Evolutionary conservation across 495 filamentous ascomycete species (phyloP).

Genomic region (Penicillium pancosmium): DNA sequence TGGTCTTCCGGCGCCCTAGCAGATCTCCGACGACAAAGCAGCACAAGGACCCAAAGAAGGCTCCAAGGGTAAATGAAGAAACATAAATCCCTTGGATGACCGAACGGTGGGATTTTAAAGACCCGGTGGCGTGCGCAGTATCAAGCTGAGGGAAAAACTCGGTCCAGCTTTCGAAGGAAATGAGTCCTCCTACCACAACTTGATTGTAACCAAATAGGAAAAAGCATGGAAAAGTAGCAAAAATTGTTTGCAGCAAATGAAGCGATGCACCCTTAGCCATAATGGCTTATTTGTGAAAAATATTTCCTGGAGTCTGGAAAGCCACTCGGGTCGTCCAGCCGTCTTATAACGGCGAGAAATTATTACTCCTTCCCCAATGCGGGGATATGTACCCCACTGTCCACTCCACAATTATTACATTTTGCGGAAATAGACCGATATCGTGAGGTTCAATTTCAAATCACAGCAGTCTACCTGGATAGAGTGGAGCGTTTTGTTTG

Average conservation of each 20-base stretch:
- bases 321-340: not conserved
- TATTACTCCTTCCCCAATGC: not conserved
- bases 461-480: not conserved
- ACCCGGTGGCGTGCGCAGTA: slow-evolving; percentile 30
- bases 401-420: not conserved
- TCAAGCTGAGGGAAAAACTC: slow-evolving; percentile 37
- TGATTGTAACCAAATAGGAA: slow-evolving; percentile 40
- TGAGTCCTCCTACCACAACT: slow-evolving; percentile 29
- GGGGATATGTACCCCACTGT: not conserved
- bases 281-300: not conserved
- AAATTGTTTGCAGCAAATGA: slow-evolving; percentile 27
- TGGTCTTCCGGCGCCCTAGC: slow-evolving; percentile 57
- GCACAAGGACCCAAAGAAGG: slow-evolving; percentile 43
- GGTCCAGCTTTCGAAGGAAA: slow-evolving; percentile 31
- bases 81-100: slow-evolving; percentile 43
- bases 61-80: slow-evolving; percentile 45
- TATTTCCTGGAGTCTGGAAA: not conserved
- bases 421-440: not conserved
- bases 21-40: slow-evolving; percentile 47
- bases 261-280: not conserved
- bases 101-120: slow-evolving; percentile 23
- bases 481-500: not conserved
- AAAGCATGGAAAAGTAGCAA: slow-evolving; percentile 40
- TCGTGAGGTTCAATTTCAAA: not conserved
- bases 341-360: not conserved